Base-by-base conservation (phyloP, 169 alveolate genomes). In the Plasmodium vivax region DNA sequence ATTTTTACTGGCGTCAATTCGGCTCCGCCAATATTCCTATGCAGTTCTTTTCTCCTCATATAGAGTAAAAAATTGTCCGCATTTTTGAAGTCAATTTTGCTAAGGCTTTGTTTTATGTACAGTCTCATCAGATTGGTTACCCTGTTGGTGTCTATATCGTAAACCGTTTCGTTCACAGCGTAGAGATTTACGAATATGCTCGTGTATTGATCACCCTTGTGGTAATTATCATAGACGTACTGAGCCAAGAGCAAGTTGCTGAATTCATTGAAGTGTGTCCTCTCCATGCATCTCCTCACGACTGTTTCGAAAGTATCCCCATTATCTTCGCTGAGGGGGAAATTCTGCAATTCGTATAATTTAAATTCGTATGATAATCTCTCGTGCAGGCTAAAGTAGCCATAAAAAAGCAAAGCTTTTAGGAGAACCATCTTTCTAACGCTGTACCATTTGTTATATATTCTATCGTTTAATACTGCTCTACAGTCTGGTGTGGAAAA, bases 291-390 rank as follows among this genome's bases (percentile, higher is more conserved):
- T 47, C 41, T 85, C n/a, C 6, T 19, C 38, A 85, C 32, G 16
- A 85, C 34, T n/a, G 81, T 85, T 85, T 75, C 93, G 80, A 85
- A 85, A 14, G 85, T 85, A 54, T 85, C 93, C n/a, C 62, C 41
- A 41, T 47, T 85, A n/a, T 75, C 30, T 56, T 85, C 93, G 5
- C 16, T 27, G 77, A 85, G 41, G 10, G 93, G 93, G 45, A 85
- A 85, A 14, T 75, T 45, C 45, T 85, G 81, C n/a, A 19, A 79
- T 68, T 85, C 93, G 45, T 85, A 85, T 54, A 74, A 6, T 77
- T 85, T 85, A 85, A 85, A 85, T 77, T 85, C 93, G 47, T 85
- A 85, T 16, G 93, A 85, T 85, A 85, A 85, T 19, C 85, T 73
- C 45, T 85, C 93, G 81, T 85, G 47, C 32, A 85, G 14, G 43